phyloP scores from a whole-genome alignment of 352 stramenopile species.

The Lagenidium giganteum region DNA sequence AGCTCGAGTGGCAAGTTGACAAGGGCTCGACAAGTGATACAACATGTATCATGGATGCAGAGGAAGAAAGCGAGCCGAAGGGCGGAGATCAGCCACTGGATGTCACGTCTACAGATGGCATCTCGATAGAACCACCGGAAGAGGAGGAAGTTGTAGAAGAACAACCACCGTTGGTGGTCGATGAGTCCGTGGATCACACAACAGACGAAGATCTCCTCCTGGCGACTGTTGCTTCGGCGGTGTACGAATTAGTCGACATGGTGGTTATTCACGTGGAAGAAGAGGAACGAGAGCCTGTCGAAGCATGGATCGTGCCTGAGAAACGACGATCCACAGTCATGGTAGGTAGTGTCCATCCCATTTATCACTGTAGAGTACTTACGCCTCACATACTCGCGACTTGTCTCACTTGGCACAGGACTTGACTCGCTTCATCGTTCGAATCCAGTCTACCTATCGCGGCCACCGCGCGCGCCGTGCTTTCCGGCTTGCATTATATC shows the following conservation, averaged over 20 bases:
- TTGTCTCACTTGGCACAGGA: conserved; percentile 4
- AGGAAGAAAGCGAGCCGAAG: too few relatives aligned
- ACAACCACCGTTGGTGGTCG: too few relatives aligned
- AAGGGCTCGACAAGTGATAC: not conserved
- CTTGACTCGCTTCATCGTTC: conserved; percentile 16
- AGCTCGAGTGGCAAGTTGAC: conserved; percentile 4
- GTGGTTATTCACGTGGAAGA: conserved; percentile 9
- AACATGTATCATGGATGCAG: too few relatives aligned
- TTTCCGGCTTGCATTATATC: conserved; percentile 59
- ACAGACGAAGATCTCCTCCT: too few relatives aligned
- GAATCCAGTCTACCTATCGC: conserved; percentile 54
- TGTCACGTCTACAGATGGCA: too few relatives aligned
- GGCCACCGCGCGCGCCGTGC: conserved; percentile 39
- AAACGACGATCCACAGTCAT: not conserved
- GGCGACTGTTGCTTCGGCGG: too few relatives aligned
- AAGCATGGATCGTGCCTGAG: too few relatives aligned
- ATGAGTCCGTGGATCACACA: too few relatives aligned
- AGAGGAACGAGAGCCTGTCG: not conserved
- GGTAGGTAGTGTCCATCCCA: conserved; percentile 5
- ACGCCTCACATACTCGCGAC: not conserved
- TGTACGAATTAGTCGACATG: too few relatives aligned
- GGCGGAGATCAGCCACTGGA: too few relatives aligned
- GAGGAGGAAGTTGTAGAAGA: too few relatives aligned
- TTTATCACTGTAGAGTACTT: not conserved
- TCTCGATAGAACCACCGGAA: too few relatives aligned